phyloP scores from a whole-genome alignment of 768 basidiomycete species.

The Mycena galericulata region DNA sequence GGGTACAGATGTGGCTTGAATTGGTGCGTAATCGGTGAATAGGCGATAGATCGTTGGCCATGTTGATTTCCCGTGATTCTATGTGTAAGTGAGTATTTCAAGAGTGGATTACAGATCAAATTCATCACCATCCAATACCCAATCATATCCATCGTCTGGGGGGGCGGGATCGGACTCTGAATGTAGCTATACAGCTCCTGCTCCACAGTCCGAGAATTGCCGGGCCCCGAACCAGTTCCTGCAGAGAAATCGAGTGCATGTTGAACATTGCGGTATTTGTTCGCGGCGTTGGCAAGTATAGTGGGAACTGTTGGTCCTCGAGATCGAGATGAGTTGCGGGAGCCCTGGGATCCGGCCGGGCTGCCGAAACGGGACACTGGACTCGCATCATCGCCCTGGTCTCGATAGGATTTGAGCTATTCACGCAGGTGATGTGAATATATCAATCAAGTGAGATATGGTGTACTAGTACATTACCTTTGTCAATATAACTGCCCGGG shows the following conservation, averaged over 20 bases:
- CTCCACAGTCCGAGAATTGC: constrained; percentile 10
- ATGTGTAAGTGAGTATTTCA: not conserved
- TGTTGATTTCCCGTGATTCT: constrained; percentile 13
- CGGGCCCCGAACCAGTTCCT: constrained; percentile 1
- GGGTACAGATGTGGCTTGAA: constrained; percentile 14
- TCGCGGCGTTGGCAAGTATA: constrained; percentile 7
- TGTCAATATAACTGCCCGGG: not conserved
- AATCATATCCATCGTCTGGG: not conserved
- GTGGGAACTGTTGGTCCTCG: constrained; percentile 8
- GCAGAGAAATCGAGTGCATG: constrained; percentile 14
- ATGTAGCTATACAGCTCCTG: constrained; percentile 6
- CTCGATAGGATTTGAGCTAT: constrained; percentile 9
- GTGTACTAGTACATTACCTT: constrained; percentile 1
- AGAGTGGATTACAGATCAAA: not conserved
- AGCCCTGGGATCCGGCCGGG: constrained; percentile 8
- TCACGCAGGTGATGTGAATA: not conserved
- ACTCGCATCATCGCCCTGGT: not conserved
- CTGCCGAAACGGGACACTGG: constrained; percentile 4
- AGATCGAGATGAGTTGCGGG: constrained; percentile 13
- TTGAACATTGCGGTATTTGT: constrained; percentile 13
- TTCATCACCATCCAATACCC: constrained; percentile 1
- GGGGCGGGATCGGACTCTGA: constrained; percentile 6
- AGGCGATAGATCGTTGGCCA: constrained; percentile 15
- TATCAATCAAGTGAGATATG: not conserved
- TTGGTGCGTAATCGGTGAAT: constrained; percentile 11